phyloP scores from a whole-genome alignment of 2,329 filamentous ascomycete genomes.

The Hypomyces rosellus region DNA sequence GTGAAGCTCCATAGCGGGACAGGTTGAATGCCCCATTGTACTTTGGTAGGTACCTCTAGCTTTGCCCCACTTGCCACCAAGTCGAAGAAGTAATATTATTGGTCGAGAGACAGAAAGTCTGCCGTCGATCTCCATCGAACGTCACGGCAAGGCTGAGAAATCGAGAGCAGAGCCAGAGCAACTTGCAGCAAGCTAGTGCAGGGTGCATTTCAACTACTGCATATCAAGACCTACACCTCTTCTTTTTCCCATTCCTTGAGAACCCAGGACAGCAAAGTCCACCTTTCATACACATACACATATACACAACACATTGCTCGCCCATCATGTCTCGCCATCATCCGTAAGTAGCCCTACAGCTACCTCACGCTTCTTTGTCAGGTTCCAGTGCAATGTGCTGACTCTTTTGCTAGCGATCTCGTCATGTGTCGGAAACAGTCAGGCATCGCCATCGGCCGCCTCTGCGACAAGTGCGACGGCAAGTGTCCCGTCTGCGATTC shows the following conservation, averaged over 20 bases:
- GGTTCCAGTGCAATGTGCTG: slow-evolving; percentile 15
- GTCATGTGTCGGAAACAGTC: slow-evolving; percentile 99
- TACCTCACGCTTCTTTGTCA: not conserved
- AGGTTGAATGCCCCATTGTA: not conserved
- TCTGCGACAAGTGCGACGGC: slow-evolving; percentile 99
- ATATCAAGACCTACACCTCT: too few relatives aligned
- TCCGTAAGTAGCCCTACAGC: slow-evolving; percentile 54
- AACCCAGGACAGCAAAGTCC: slow-evolving; percentile 1
- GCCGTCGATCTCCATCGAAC: slow-evolving; percentile 10
- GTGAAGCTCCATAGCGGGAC: not conserved
- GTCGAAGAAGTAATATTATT: slow-evolving; percentile 6
- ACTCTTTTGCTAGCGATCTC: slow-evolving; percentile 60
- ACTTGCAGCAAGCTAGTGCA: slow-evolving; percentile 11
- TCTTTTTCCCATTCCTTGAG: not conserved
- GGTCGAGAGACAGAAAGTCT: not conserved
- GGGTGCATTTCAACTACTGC: not conserved
- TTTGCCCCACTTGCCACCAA: slow-evolving; percentile 4
- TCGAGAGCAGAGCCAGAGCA: slow-evolving; percentile 12
- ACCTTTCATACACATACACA: not conserved
- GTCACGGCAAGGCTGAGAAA: slow-evolving; percentile 41
- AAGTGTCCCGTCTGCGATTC: slow-evolving; percentile 99
- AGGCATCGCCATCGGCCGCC: slow-evolving; percentile 94
- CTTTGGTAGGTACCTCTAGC: not conserved
- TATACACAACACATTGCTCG: not conserved
- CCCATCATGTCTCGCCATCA: slow-evolving; percentile 86